Evolutionary conservation across 768 basidiomycete species (phyloP).

Genomic region (Suillus cothurnatus): DNA sequence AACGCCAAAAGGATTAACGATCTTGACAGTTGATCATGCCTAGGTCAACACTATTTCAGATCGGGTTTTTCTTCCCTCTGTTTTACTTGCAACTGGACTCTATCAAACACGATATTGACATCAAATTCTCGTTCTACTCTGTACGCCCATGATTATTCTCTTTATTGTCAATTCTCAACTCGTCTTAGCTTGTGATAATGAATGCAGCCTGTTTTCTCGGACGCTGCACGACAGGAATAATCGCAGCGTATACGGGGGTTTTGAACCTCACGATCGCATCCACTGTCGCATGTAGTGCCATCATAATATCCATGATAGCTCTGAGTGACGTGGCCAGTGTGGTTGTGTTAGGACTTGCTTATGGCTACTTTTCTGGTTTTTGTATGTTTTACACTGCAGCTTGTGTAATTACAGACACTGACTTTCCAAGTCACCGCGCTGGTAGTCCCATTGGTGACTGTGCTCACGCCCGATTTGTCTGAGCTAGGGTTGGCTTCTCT

Average conservation of each 20-base stretch:
- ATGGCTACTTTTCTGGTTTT: conserved; percentile 46
- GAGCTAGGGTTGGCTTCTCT: conserved; percentile 43
- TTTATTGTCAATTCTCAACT: background rate
- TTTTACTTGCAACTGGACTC: conserved; percentile 57
- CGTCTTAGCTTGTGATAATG: conserved; percentile 45
- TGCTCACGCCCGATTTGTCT: conserved; percentile 40
- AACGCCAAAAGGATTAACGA: background rate
- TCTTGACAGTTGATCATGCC: background rate
- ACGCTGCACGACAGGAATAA: conserved; percentile 43
- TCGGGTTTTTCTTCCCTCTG: conserved; percentile 48
- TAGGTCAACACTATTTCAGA: conserved; percentile 25
- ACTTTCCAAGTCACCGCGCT: conserved; percentile 31
- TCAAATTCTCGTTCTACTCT: conserved; percentile 50
- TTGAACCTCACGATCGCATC: conserved; percentile 38
- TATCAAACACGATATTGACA: conserved; percentile 42
- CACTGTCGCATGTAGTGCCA: conserved; percentile 31
- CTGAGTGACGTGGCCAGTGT: conserved; percentile 36
- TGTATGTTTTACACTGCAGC: conserved; percentile 14
- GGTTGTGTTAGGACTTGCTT: conserved; percentile 41
- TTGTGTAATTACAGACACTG: background rate
- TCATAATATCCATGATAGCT: conserved; percentile 45
- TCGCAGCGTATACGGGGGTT: conserved; percentile 42
- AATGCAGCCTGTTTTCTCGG: conserved; percentile 52
- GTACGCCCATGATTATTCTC: conserved; percentile 25
- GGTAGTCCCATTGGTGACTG: conserved; percentile 42